phyloP scores from a whole-genome alignment of 257 asterid species.

The Primulina eburnea region DNA sequence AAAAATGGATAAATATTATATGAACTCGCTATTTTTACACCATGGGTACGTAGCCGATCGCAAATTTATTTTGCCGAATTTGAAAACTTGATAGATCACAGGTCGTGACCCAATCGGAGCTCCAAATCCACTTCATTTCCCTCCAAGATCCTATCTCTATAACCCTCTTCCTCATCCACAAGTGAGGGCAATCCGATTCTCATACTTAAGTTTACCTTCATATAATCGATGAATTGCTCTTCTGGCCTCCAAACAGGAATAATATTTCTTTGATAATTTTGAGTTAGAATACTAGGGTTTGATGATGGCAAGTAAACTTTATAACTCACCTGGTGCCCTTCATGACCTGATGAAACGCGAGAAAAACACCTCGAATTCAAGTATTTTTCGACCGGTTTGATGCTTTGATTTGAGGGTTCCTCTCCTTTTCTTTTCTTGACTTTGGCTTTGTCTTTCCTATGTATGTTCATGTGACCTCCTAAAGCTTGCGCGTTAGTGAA shows the following conservation, averaged over 20 bases:
- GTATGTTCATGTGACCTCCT: conserved; percentile 95
- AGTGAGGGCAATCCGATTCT: conserved; percentile 33
- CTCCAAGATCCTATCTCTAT: conserved; percentile 23
- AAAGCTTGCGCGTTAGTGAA: conserved; percentile 89
- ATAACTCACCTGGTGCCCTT: conserved; percentile 35
- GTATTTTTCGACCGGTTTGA: background rate
- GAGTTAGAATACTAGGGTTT: conserved; percentile 44
- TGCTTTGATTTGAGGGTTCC: conserved; percentile 14
- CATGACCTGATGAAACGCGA: conserved; percentile 20
- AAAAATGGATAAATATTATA: too few species aligned
- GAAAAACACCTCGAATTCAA: conserved; percentile 27
- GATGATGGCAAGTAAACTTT: conserved; percentile 50
- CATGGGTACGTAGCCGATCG: background rate
- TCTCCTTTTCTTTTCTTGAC: conserved; percentile 39
- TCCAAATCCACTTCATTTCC: conserved; percentile 75
- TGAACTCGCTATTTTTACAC: conserved; percentile 26
- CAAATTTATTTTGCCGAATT: background rate
- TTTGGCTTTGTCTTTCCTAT: conserved; percentile 68
- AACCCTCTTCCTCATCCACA: conserved; percentile 24
- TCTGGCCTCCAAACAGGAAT: conserved; percentile 17
- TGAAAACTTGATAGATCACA: conserved; percentile 22
- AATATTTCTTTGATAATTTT: conserved; percentile 19
- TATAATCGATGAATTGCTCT: conserved; percentile 16
- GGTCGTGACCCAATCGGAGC: conserved; percentile 76
- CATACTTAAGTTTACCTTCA: conserved; percentile 37